These are phyloP conservation scores for Atkinsonella texensis DNA, from an alignment of 2,329 filamentous ascomycete genomes.

Conservation along the genomic window DNA sequence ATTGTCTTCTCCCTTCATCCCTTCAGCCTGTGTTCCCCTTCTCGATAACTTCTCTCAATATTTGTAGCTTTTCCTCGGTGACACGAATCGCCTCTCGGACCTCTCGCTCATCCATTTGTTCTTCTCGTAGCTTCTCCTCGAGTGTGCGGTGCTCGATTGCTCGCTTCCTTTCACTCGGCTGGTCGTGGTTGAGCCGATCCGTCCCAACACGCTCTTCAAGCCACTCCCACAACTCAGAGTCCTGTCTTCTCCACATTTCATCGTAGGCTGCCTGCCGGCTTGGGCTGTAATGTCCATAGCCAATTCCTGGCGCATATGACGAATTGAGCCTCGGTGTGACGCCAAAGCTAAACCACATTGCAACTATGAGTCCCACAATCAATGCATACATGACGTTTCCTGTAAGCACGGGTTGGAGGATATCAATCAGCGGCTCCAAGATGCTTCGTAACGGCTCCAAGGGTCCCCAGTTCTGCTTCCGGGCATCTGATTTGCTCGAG, in stretches of 20 bases:
- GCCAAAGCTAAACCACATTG: conserved; percentile 61
- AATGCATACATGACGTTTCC: conserved; percentile 69
- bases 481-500: conserved; percentile 28
- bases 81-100: conserved; percentile 71
- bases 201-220: conserved; percentile 75
- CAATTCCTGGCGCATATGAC: conserved; percentile 22
- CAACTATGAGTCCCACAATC: conserved; percentile 58
- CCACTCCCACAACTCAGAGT: conserved; percentile 88
- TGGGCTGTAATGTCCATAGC: conserved; percentile 28
- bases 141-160: conserved; percentile 42
- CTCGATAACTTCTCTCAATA: conserved; percentile 59
- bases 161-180: conserved; percentile 27
- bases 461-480: conserved; percentile 55
- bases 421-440: conserved; percentile 56
- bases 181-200: conserved; percentile 39
- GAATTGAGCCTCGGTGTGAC: conserved; percentile 27
- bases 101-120: conserved; percentile 58
- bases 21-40: conserved; percentile 24
- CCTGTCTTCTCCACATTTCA: conserved; percentile 81
- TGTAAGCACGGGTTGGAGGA: conserved; percentile 59
- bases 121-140: conserved; percentile 46
- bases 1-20: background rate
- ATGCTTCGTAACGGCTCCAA: conserved; percentile 66
- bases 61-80: conserved; percentile 72
- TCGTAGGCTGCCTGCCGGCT: conserved; percentile 77